Conservation (phyloP, 306 rosid species). For the Lupinus albus region DNA sequence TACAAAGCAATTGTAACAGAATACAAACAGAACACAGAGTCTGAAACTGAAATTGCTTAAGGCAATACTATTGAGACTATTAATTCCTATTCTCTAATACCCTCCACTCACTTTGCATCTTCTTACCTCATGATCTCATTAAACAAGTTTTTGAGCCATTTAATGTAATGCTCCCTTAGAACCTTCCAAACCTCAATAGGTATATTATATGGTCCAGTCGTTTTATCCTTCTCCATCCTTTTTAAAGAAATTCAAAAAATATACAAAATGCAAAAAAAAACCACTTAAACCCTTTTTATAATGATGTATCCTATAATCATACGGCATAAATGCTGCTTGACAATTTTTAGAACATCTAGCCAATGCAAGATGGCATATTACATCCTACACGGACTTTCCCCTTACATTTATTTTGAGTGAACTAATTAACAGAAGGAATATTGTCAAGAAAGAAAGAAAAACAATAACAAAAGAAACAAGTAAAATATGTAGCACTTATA, state of each 20-base stretch:
- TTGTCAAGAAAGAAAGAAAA: slow-evolving; percentile 20
- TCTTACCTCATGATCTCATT: no score
- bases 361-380: slow-evolving; percentile 6
- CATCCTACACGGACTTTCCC: slow-evolving; percentile 31
- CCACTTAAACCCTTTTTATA: slow-evolving; percentile 11
- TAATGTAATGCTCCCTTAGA: no score
- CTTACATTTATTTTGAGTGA: slow-evolving; percentile 14
- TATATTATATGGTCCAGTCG: no score
- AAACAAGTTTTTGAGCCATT: no score
- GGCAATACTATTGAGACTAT: no score
- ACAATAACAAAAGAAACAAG: slow-evolving; percentile 14
- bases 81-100: no score
- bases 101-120: no score
- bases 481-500: slow-evolving; percentile 17
- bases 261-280: slow-evolving; percentile 27
- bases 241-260: slow-evolving; percentile 17
- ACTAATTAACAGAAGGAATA: slow-evolving; percentile 12
- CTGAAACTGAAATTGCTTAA: no score
- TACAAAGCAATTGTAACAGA: no score
- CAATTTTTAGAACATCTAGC: slow-evolving; percentile 13
- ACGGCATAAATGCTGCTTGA: slow-evolving; percentile 10
- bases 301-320: not conserved
- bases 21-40: no score
- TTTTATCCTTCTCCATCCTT: no score
- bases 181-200: no score